Base-by-base conservation (phyloP, 73 alveolate species). In the Effrenium voratum region DNA sequence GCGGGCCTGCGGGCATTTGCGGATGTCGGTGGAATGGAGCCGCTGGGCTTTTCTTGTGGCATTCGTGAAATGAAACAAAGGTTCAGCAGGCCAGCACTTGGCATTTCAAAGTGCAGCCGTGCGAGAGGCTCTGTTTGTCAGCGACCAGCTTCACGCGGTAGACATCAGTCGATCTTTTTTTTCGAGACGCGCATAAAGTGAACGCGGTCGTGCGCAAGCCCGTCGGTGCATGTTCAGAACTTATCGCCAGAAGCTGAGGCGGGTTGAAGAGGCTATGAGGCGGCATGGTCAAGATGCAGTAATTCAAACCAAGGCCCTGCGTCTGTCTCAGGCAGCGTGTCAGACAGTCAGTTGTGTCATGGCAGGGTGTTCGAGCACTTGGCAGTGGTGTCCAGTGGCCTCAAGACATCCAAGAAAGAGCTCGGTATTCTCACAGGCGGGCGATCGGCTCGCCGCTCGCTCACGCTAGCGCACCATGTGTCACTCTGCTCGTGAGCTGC, bases 331-430 rank as follows among this genome's bases (percentile, higher is more conserved):
- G 4, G 38, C 30, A 10, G 5, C 30, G 75, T 6, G 30, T 3
- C n/a, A 4, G 15, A 6, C 81, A 4, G 59, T 4, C 63, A 8
- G 84, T 36, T 40, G 86, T 5, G 59, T 15, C 55, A 19, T 28
- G 38, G 32, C 94, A 85, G 95, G 95, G 95, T 49, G 95, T 87
- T 60, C 95, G 95, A 34, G 95, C 95, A 30, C 95, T 87, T n/a
- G 95, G 95, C 70, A 87, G 95, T 52, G 95, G 95, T 46, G 95
- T 87, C 22, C 95, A 87, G 46, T 87, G 95, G 95, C 95, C 95
- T 59, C 95, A 87, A 46, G 95, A 87, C 34, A 72, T 87, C 43
- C 95, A 87, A 63, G 95, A 87, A 40, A 47, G 95, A 87, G 95
- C 95, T 36, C 95, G 95, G 26, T 87, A 87, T 57, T 87, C 95